Evolutionary conservation across 805 yeast genomes (phyloP).

Genomic region (Metschnikowia arizonensis): DNA sequence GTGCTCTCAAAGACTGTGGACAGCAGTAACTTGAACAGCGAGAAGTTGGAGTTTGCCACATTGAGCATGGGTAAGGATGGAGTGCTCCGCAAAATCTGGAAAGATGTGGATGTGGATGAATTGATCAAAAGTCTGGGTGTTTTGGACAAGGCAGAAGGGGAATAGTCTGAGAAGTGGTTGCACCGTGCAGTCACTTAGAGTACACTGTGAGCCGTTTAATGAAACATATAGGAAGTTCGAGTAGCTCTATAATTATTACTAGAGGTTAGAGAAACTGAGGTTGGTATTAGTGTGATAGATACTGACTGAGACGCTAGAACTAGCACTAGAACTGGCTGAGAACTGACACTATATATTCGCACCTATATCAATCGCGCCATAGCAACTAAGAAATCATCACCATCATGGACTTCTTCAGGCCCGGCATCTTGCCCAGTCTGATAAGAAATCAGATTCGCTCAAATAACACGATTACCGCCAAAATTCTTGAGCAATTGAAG

Average conservation of each 20-base stretch:
- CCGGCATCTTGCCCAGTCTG: conserved; percentile 15
- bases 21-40: conserved; percentile 75
- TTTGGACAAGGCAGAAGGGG: conserved; percentile 35
- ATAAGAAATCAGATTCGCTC: conserved; percentile 21
- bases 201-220: background rate
- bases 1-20: conserved; percentile 94
- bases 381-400: background rate
- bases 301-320: background rate
- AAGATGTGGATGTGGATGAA: conserved; percentile 68
- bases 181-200: background rate
- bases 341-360: background rate
- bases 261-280: background rate
- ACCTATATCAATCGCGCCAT: background rate
- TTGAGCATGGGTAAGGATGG: conserved; percentile 50
- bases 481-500: conserved; percentile 21
- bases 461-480: conserved; percentile 30
- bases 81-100: conserved; percentile 70
- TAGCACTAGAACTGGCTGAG: background rate
- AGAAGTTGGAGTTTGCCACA: conserved; percentile 91
- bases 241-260: background rate
- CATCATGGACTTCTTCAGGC: conserved; percentile 23
- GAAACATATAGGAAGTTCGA: background rate
- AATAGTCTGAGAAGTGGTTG: conserved; percentile 8
- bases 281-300: background rate
- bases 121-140: conserved; percentile 72